Conservation (phyloP, 2,329 filamentous ascomycete species). For the Fusarium decemcellulare region DNA sequence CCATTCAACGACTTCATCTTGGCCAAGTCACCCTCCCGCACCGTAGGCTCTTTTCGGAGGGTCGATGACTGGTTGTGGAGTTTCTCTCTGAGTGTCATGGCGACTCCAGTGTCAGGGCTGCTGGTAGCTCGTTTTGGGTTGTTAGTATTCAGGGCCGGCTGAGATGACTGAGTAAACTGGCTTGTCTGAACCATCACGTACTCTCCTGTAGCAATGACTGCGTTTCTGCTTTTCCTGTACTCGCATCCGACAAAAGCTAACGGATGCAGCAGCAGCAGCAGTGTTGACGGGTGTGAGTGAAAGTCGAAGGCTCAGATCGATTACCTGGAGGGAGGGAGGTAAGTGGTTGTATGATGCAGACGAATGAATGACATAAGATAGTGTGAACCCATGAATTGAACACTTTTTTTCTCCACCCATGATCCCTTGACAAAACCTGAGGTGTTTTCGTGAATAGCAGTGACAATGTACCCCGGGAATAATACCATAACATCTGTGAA, state of each 20-base stretch:
- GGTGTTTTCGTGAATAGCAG: no score
- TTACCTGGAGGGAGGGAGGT: not conserved
- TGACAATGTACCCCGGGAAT: no score
- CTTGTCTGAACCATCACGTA: conserved; percentile 65
- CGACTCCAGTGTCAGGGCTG: conserved; percentile 68
- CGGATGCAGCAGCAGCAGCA: conserved; percentile 15
- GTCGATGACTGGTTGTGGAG: conserved; percentile 84
- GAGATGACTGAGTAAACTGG: conserved; percentile 78
- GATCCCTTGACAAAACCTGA: no score
- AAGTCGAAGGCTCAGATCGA: not conserved
- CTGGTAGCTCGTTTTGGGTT: conserved; percentile 70
- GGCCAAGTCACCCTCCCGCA: conserved; percentile 82
- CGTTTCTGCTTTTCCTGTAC: conserved; percentile 7
- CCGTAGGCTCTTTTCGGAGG: conserved; percentile 63
- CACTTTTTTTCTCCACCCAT: no score
- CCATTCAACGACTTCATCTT: conserved; percentile 80
- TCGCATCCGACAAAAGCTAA: conserved; percentile 25
- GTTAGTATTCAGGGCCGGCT: conserved; percentile 65
- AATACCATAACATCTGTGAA: no score
- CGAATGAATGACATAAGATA: not conserved
- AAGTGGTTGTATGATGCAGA: not conserved
- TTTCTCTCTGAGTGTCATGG: conserved; percentile 70
- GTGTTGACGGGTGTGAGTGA: not conserved
- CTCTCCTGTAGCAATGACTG: conserved; percentile 12
- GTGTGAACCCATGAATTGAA: not conserved